Conservation (phyloP, 2,329 filamentous ascomycete species). For the Fusarium goolgardi region DNA sequence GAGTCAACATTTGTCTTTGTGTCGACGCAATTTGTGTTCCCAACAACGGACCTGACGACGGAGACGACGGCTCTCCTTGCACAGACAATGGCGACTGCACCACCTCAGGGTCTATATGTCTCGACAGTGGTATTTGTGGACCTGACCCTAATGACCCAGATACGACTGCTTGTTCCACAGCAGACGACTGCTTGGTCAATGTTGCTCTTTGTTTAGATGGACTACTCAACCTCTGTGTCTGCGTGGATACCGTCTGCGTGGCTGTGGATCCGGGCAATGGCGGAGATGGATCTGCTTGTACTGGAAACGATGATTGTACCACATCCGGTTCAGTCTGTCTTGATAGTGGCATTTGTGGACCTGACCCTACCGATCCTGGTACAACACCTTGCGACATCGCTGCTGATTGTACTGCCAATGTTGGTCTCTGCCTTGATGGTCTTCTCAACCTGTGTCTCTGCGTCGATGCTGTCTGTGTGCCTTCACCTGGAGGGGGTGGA, state of each 20-base stretch:
- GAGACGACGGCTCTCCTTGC: conserved; percentile 1
- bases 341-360: not conserved
- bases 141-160: not conserved
- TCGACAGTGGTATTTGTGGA: not conserved
- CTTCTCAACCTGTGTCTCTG: conserved; percentile 3
- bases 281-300: not conserved
- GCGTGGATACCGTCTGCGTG: not conserved
- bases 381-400: not conserved
- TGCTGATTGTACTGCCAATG: not conserved
- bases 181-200: not conserved
- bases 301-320: not conserved
- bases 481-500: not conserved
- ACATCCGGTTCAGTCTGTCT: not conserved
- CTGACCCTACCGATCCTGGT: not conserved
- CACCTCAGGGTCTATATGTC: not conserved
- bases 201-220: not conserved
- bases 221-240: not conserved
- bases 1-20: conserved; percentile 4
- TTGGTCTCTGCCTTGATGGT: not conserved
- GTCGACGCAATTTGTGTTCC: not conserved
- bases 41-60: not conserved
- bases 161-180: not conserved
- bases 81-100: not conserved
- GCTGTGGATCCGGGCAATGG: not conserved
- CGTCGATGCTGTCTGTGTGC: not conserved